Evolutionary conservation across 2,329 filamentous ascomycete genomes (phyloP), one percentile per base, ranked within the genome.

Genomic region (Aspergillus eucalypticola): DNA sequence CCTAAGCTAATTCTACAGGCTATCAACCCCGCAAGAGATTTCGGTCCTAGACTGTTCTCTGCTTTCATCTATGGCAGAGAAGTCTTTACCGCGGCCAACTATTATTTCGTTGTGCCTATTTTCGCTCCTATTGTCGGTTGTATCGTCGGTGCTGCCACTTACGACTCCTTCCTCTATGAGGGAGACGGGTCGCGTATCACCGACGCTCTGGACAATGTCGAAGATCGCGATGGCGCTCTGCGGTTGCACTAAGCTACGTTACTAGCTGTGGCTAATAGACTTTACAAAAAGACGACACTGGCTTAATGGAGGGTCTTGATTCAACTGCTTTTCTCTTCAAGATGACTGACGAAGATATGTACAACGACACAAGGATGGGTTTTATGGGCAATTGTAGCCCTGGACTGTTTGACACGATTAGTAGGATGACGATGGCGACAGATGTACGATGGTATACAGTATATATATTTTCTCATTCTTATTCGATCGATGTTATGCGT

Each of bases 151-250:
- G 70, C 71, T n/a, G 59, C 65, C 1, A 64, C 64, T 11, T 73
- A 73, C 32, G 71, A 73, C 19, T 54, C 62, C 0, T 17, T 71
- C 10, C 60, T 73, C 3, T 72, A 67, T 10, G 71, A 73, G 42
- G 71, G 71, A 19, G 66, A 70, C 13, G 71, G 70, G 19, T 73
- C 71, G n/a, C 70, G 69, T n/a, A 57, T 73, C 54, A 58, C 69
- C 2, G 66, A 71, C 53, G 66, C 65, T 7, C 51, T 73, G 15
- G 67, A 66, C 39, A 70, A 69, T 32, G 61, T 25, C 2, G 69
- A 66, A 49, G 61, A 64, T 25, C 62, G 59, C 11, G 56, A 69
- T 10, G 66, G 66, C 6, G 59, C 62, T 41, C 67, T 71, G 35
- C 67, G 64, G 32, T 49, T 71, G 52, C 60, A 69, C 32, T 69